Percentiles rank a stretch among this genome's conserved stretches.
Conservation (phyloP, 148 eudicot genomes). For the Diospyros kaki region DNA sequence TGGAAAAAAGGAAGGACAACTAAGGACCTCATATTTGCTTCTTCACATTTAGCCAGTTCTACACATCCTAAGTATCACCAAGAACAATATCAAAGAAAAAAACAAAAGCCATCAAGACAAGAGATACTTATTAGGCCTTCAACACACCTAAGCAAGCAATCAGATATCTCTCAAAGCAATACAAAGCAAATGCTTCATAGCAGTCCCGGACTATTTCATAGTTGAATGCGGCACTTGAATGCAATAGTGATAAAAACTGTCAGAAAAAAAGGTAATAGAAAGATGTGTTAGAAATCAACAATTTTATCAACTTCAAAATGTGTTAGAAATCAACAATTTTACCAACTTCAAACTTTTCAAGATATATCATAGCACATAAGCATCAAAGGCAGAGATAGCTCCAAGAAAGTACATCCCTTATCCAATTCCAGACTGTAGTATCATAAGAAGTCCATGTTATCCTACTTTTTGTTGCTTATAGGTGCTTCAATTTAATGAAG, state of each 20-base stretch:
- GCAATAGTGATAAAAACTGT: constrained; percentile 76
- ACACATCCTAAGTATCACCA: background rate
- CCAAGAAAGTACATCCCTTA: background rate
- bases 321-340: background rate
- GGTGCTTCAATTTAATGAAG: background rate
- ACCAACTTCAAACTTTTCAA: too few relatives aligned
- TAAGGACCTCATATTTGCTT: background rate
- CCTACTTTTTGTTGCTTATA: background rate
- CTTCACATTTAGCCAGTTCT: background rate
- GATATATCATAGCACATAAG: background rate
- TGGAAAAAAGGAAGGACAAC: background rate
- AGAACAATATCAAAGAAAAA: background rate
- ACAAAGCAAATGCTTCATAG: constrained; percentile 97
- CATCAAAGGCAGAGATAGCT: background rate
- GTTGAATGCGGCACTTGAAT: constrained; percentile 89
- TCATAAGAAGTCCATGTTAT: too few relatives aligned
- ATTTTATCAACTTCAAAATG: background rate
- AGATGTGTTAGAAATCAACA: constrained; percentile 15
- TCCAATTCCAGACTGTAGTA: background rate
- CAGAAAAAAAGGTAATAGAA: background rate
- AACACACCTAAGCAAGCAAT: constrained; percentile 92
- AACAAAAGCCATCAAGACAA: background rate
- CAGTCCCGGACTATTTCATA: constrained; percentile 91
- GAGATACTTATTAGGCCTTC: constrained; percentile 2
- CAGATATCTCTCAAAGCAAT: constrained; percentile 98